Conservation (phyloP, 345 rosid genomes). For the Nasturtium officinale region DNA sequence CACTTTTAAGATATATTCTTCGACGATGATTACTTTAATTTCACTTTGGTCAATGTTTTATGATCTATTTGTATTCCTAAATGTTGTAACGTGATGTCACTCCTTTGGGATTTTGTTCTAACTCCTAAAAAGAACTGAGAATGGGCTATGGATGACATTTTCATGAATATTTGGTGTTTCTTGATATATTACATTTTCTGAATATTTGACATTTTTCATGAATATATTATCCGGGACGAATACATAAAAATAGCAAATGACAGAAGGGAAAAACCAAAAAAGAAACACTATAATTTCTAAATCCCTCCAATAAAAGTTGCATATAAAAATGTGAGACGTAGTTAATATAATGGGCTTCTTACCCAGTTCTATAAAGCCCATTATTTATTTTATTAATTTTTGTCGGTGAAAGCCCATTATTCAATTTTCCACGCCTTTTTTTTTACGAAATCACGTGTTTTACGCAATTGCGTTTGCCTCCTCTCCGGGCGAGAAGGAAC, state of each 20-base stretch:
- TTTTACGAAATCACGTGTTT: not conserved
- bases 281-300: not conserved
- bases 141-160: constrained; percentile 39
- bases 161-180: not conserved
- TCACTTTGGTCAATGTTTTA: not conserved
- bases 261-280: not conserved
- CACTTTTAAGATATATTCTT: not conserved
- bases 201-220: not conserved
- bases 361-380: not conserved
- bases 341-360: not conserved
- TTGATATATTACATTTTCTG: constrained; percentile 15
- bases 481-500: no score
- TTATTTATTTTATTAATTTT: not conserved
- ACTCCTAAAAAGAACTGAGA: constrained; percentile 26
- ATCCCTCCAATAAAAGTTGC: no score
- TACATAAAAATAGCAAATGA: not conserved
- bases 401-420: not conserved
- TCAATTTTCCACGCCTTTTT: not conserved
- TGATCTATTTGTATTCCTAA: not conserved
- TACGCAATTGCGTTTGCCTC: not conserved
- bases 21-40: constrained; percentile 4
- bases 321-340: not conserved
- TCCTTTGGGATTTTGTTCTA: constrained; percentile 37
- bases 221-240: not conserved
- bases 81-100: constrained; percentile 39